Evolutionary conservation across 164 flowering plant species (phyloP).

Genomic region (Cinnamomum micranthum): DNA sequence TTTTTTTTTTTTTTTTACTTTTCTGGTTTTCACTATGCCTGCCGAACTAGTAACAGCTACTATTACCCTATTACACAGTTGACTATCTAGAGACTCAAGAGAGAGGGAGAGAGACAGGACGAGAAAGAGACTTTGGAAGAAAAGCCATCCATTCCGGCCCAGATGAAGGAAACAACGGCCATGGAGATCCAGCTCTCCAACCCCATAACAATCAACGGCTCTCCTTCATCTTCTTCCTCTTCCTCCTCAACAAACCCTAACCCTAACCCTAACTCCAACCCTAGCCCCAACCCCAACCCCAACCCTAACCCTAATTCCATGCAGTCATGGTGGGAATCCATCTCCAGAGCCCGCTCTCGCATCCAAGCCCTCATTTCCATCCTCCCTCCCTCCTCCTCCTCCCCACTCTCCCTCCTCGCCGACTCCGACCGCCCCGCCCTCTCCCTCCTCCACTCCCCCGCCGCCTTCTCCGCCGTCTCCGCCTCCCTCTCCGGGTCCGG

Average conservation of each 20-base stretch:
- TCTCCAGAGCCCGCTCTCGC: slow-evolving; percentile 78
- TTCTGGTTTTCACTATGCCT: no score
- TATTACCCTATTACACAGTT: no score
- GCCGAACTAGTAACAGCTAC: no score
- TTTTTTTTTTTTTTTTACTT: no score
- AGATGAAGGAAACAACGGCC: slow-evolving; percentile 2
- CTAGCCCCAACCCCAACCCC: slow-evolving; percentile 7
- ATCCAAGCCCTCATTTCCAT: slow-evolving; percentile 65
- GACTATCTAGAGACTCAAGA: no score
- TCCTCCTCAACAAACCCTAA: slow-evolving; percentile 23
- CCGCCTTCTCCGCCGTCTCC: slow-evolving; percentile 52
- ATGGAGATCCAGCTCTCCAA: slow-evolving; percentile 26
- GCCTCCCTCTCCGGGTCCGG: slow-evolving; percentile 66
- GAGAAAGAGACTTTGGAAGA: background rate
- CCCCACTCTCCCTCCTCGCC: slow-evolving; percentile 56
- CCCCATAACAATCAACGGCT: slow-evolving; percentile 2
- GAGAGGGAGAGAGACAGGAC: background rate
- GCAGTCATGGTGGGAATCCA: slow-evolving; percentile 93
- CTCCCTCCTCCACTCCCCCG: slow-evolving; percentile 64
- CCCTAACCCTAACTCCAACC: slow-evolving; percentile 42
- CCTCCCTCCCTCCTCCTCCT: slow-evolving; percentile 29
- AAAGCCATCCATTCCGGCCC: background rate
- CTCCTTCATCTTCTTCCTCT: slow-evolving; percentile 24
- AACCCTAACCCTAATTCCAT: slow-evolving; percentile 38
- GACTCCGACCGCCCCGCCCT: slow-evolving; percentile 90